These are phyloP conservation scores for Psilocybe cubensis DNA, from an alignment of 768 basidiomycete genomes.

Conservation along the genomic window DNA sequence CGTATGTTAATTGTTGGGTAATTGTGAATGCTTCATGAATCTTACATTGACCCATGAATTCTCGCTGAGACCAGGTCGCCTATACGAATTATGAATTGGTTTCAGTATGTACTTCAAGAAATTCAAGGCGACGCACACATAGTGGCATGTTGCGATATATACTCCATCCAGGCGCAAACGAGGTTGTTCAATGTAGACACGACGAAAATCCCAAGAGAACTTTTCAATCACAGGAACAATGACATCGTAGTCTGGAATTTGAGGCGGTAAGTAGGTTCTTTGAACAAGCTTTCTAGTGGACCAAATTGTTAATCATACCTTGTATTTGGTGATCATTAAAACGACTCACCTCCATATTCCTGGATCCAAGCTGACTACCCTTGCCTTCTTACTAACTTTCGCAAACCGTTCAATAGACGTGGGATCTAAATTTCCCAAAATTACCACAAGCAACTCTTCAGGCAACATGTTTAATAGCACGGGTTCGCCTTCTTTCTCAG, in stretches of 20 bases:
- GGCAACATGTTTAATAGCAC: conserved; percentile 65
- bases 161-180: conserved; percentile 86
- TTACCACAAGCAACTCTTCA: conserved; percentile 71
- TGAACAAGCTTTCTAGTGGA: conserved; percentile 63
- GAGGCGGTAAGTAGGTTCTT: conserved; percentile 74
- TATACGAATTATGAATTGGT: conserved; percentile 26
- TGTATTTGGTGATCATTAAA: not conserved
- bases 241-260: conserved; percentile 58
- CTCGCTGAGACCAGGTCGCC: conserved; percentile 78
- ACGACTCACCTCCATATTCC: conserved; percentile 73
- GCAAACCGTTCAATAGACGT: conserved; percentile 80
- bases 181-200: conserved; percentile 82
- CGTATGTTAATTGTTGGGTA: not conserved
- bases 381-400: conserved; percentile 69
- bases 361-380: conserved; percentile 70
- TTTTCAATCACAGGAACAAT: conserved; percentile 51
- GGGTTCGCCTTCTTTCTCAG: conserved; percentile 66
- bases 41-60: conserved; percentile 85
- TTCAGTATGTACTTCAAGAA: not conserved
- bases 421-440: conserved; percentile 70
- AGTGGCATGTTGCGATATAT: conserved; percentile 92
- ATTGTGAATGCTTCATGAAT: conserved; percentile 3
- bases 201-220: conserved; percentile 71
- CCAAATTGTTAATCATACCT: not conserved
- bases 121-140: conserved; percentile 56